These are phyloP conservation scores for Solanum hybrid DNA, from an alignment of 305 asterid species.

Conservation along the genomic window DNA sequence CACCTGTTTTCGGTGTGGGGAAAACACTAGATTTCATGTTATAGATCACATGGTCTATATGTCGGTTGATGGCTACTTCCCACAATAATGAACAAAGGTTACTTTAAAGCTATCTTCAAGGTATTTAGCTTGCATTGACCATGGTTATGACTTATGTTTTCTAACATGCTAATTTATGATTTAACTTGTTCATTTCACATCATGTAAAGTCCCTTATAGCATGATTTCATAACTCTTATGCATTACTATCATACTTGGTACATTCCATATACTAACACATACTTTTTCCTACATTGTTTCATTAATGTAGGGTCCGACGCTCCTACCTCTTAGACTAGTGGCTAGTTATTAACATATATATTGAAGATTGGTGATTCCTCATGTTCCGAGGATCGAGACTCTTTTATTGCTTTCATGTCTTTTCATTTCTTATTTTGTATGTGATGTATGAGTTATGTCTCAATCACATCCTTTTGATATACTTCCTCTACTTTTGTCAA, in stretches of 20 bases:
- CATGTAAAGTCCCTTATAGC: neutral
- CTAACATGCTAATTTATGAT: neutral
- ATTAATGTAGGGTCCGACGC: too few relatives aligned
- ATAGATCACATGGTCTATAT: neutral
- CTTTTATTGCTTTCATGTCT: neutral
- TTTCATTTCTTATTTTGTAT: neutral
- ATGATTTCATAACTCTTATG: neutral
- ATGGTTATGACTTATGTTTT: neutral
- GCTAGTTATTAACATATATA: too few relatives aligned
- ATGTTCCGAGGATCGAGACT: too few relatives aligned
- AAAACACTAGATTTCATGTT: neutral
- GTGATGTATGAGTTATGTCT: neutral
- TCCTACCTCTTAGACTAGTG: too few relatives aligned
- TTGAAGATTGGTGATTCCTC: too few relatives aligned
- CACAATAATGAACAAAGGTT: neutral
- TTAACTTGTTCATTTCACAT: neutral
- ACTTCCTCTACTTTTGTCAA: neutral
- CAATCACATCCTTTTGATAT: neutral
- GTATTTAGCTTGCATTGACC: neutral
- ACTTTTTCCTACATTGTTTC: too few relatives aligned
- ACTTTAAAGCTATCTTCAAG: neutral
- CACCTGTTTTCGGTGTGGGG: neutral
- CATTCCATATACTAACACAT: neutral
- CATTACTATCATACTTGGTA: neutral
- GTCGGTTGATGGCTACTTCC: neutral